A percentile compares a stretch with the other conserved stretches of the same genome.
Conservation (phyloP, 495 filamentous ascomycete species). For the Neurospora sp. region DNA sequence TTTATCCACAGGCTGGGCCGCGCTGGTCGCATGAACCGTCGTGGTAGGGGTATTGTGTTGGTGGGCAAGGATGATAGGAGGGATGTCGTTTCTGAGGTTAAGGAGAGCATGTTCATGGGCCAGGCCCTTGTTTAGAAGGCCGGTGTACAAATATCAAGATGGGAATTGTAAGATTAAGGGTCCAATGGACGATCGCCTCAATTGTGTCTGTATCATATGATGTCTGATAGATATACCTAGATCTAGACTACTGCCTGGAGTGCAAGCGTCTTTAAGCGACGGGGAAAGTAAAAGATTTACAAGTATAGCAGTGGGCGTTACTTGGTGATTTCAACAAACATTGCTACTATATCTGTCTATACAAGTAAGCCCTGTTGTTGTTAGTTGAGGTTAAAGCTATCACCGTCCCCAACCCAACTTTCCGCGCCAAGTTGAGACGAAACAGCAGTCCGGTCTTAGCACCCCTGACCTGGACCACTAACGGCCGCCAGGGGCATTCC, state of each 20-base stretch:
- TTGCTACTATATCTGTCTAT: not conserved
- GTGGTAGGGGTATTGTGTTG: conserved; percentile 81
- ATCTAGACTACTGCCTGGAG: not conserved
- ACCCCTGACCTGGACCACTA: not conserved
- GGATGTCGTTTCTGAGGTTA: conserved; percentile 86
- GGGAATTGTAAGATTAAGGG: not conserved
- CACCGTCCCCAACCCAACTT: not conserved
- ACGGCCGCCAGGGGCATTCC: not conserved
- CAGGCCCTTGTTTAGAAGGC: conserved; percentile 62
- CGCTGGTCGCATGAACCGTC: conserved; percentile 83
- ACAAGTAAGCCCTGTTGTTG: not conserved
- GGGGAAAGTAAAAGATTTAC: not conserved
- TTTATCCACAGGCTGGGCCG: conserved; percentile 92
- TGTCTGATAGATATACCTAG: not conserved
- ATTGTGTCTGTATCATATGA: not conserved
- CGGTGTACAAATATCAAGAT: not conserved
- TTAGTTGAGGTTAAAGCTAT: not conserved
- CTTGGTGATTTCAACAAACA: not conserved
- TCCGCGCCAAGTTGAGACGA: not conserved
- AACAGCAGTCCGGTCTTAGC: not conserved
- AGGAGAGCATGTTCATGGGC: conserved; percentile 88
- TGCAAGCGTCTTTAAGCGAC: not conserved
- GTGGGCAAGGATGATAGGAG: conserved; percentile 82
- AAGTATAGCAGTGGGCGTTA: not conserved
- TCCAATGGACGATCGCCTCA: not conserved